A percentile compares a stretch with the other conserved stretches of the same genome.
Evolutionary conservation across 108 stramenopile genomes (phyloP).

Genomic region (Cyclotella distinguenda): DNA sequence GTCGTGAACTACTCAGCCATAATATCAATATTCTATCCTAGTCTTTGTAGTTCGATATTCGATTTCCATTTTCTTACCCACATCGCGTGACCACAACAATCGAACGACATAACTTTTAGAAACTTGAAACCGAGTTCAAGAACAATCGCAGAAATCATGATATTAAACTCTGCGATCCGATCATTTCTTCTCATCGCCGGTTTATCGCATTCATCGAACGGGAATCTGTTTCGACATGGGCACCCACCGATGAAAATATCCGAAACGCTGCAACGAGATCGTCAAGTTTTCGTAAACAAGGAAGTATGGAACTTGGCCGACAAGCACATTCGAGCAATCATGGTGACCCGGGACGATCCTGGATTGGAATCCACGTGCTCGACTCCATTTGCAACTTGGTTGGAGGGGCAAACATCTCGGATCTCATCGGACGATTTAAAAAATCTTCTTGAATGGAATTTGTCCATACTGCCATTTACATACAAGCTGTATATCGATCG

Average conservation of each 20-base stretch:
- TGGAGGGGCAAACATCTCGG: constrained; percentile 7
- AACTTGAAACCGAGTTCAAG: no score
- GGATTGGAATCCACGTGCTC: constrained; percentile 7
- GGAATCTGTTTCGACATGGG: not conserved
- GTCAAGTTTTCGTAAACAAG: not conserved
- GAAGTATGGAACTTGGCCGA: constrained; percentile 5
- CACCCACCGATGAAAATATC: not conserved
- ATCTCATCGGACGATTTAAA: constrained; percentile 22
- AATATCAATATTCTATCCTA: no score
- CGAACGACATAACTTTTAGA: no score
- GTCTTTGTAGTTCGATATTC: no score
- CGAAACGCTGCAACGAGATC: not conserved
- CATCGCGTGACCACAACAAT: no score
- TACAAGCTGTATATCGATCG: constrained; percentile 35
- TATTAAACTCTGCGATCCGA: no score
- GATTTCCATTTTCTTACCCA: no score
- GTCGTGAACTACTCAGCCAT: no score
- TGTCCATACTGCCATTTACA: constrained; percentile 26
- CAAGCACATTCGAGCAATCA: constrained; percentile 8
- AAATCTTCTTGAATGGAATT: constrained; percentile 30
- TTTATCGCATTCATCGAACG: not conserved
- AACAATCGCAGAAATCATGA: no score
- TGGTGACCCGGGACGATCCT: constrained; percentile 19
- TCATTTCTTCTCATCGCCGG: not conserved
- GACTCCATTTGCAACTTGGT: constrained; percentile 30